A percentile compares a stretch with the other conserved stretches of the same genome.
Evolutionary conservation across 2,329 filamentous ascomycete genomes (phyloP).

Genomic region (Trichoderma breve): DNA sequence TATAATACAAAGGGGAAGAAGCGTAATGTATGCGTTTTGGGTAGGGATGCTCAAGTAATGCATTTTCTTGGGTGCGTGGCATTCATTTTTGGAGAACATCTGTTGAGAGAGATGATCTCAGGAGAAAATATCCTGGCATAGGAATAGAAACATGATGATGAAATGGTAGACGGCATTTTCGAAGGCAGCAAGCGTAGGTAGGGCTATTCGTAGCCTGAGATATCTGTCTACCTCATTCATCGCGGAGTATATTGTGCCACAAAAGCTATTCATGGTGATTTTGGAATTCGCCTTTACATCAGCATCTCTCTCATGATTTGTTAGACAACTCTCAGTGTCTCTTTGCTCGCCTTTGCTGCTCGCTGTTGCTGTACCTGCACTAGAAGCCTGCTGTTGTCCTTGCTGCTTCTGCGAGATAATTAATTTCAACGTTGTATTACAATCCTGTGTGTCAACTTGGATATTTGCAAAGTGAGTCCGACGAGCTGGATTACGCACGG

Average conservation of each 20-base stretch:
- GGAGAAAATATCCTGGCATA: background rate
- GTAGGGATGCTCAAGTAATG: too few species aligned
- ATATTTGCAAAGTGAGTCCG: background rate
- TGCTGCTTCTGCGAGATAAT: background rate
- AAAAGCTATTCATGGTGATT: background rate
- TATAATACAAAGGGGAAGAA: background rate
- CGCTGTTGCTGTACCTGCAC: too few species aligned
- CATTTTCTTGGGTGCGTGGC: too few species aligned
- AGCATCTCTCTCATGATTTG: fast-evolving
- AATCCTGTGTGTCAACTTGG: too few species aligned
- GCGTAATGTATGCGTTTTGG: background rate
- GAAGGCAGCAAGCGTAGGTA: background rate
- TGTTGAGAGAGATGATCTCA: background rate
- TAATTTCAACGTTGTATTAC: background rate
- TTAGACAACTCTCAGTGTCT: too few species aligned
- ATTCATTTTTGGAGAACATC: background rate
- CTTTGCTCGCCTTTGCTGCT: too few species aligned
- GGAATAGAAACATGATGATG: background rate
- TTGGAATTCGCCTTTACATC: background rate
- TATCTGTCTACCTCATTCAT: background rate
- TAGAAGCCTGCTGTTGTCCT: fast-evolving
- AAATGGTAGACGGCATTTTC: too few species aligned
- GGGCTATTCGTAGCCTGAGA: background rate
- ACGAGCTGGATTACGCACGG: background rate
- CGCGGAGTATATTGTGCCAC: background rate